phyloP scores from a whole-genome alignment of 768 basidiomycete genomes.

The Plicaturopsis crispa region DNA sequence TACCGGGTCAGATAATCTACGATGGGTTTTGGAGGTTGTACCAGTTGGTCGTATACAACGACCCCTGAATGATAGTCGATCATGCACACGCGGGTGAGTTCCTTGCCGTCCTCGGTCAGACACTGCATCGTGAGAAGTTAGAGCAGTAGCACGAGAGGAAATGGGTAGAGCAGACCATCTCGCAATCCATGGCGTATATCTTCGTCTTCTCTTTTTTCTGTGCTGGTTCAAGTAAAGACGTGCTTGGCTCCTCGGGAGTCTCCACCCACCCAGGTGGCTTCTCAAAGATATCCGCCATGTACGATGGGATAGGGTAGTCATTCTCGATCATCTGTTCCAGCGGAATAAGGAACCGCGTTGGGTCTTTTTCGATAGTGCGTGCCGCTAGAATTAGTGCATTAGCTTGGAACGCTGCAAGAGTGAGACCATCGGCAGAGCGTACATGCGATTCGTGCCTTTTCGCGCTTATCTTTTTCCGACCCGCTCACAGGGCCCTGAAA shows the following conservation, averaged over 20 bases:
- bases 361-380: slow-evolving; percentile 51
- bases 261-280: slow-evolving; percentile 75
- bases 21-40: slow-evolving; percentile 81
- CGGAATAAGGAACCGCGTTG: slow-evolving; percentile 66
- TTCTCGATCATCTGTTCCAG: slow-evolving; percentile 90
- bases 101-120: slow-evolving; percentile 82
- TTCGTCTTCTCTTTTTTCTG: slow-evolving; percentile 28
- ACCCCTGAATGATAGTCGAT: slow-evolving; percentile 69
- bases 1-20: slow-evolving; percentile 90
- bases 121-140: slow-evolving; percentile 42
- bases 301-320: slow-evolving; percentile 85
- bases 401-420: slow-evolving; percentile 5
- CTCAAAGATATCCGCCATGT: slow-evolving; percentile 66
- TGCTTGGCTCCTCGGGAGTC: slow-evolving; percentile 45
- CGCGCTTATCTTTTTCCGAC: slow-evolving; percentile 70
- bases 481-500: slow-evolving; percentile 75
- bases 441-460: slow-evolving; percentile 34
- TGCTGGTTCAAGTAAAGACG: slow-evolving; percentile 21
- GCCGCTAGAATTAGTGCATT: slow-evolving; percentile 35
- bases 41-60: slow-evolving; percentile 82
- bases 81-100: slow-evolving; percentile 78
- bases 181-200: slow-evolving; percentile 89
- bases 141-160: neutral
- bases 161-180: slow-evolving; percentile 76
- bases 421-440: slow-evolving; percentile 26